Conservation (phyloP, 208 protist genomes). For the Trypanosoma scelopori region DNA sequence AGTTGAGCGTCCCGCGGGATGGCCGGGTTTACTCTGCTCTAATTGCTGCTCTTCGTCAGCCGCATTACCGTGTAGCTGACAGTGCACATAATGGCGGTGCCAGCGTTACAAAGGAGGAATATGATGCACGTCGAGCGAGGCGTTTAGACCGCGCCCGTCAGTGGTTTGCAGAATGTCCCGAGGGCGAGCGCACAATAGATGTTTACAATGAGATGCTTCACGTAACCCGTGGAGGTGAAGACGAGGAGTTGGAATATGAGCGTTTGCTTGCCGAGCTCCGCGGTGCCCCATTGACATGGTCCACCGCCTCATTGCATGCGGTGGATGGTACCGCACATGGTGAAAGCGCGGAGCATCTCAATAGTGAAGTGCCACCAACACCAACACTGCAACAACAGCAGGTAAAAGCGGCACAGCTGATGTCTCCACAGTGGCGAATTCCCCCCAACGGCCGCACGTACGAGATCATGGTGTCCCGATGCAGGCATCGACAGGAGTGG, state of each 20-base stretch:
- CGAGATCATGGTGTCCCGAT: slow-evolving; percentile 64
- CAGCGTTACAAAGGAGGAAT: slow-evolving; percentile 25
- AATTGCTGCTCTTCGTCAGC: slow-evolving; percentile 69
- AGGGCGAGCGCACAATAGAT: slow-evolving; percentile 37
- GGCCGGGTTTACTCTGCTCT: slow-evolving; percentile 54
- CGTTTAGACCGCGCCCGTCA: slow-evolving; percentile 41
- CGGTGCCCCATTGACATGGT: slow-evolving; percentile 32
- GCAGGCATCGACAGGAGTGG: slow-evolving; percentile 69
- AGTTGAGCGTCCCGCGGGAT: slow-evolving; percentile 38
- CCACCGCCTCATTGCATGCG: background rate
- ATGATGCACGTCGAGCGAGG: slow-evolving; percentile 53
- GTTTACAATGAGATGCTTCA: slow-evolving; percentile 83
- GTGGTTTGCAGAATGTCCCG: slow-evolving; percentile 65
- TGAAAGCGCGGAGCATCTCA: background rate
- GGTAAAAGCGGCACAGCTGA: slow-evolving; percentile 11
- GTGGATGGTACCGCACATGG: background rate
- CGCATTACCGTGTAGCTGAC: slow-evolving; percentile 40
- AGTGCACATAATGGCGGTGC: background rate
- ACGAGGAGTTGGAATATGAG: slow-evolving; percentile 51
- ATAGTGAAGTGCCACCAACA: too few species aligned
- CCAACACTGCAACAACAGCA: background rate
- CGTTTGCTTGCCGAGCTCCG: slow-evolving; percentile 51
- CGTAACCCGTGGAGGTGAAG: slow-evolving; percentile 44
- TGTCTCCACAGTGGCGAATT: slow-evolving; percentile 43
- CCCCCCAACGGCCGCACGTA: slow-evolving; percentile 71